phyloP scores from a whole-genome alignment of 1,139 yeast species.

The Scheffersomyces segobiensis region DNA sequence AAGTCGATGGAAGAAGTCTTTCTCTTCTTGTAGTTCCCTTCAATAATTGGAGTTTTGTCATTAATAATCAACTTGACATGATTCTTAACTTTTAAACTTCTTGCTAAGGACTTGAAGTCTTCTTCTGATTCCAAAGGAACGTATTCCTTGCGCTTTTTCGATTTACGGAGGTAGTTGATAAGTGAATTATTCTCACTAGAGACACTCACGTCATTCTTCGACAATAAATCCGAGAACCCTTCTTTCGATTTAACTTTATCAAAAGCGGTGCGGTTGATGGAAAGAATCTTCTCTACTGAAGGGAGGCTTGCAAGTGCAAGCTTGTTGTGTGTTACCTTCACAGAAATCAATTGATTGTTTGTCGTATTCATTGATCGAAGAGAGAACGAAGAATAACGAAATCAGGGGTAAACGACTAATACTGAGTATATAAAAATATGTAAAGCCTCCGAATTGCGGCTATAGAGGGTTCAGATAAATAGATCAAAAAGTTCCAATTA shows the following conservation, averaged over 20 bases:
- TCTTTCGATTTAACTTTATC: slow-evolving; percentile 10
- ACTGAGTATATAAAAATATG: too few relatives aligned
- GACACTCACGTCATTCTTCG: slow-evolving; percentile 8
- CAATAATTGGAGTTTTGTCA: slow-evolving; percentile 15
- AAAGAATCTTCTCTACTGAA: slow-evolving; percentile 1
- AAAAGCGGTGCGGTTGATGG: slow-evolving; percentile 7
- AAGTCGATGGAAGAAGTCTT: slow-evolving; percentile 17
- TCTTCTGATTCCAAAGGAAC: slow-evolving; percentile 37
- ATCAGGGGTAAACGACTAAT: background rate
- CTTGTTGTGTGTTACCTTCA: slow-evolving; percentile 12
- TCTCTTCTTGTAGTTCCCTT: slow-evolving; percentile 7
- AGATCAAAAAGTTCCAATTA: background rate
- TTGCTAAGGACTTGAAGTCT: slow-evolving; percentile 46
- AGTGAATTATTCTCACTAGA: slow-evolving; percentile 6
- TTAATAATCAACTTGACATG: slow-evolving; percentile 31
- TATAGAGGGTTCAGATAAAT: background rate
- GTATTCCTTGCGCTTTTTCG: slow-evolving; percentile 44
- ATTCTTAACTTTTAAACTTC: slow-evolving; percentile 50
- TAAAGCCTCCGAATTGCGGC: background rate
- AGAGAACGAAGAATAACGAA: background rate
- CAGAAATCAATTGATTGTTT: slow-evolving; percentile 1
- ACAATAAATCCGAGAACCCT: slow-evolving; percentile 11
- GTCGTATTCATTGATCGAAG: background rate
- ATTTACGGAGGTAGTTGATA: slow-evolving; percentile 28
- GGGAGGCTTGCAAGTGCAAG: slow-evolving; percentile 4